These are phyloP conservation scores for Clonostachys chloroleuca DNA, from an alignment of 2,329 filamentous ascomycete genomes.

Conservation along the genomic window DNA sequence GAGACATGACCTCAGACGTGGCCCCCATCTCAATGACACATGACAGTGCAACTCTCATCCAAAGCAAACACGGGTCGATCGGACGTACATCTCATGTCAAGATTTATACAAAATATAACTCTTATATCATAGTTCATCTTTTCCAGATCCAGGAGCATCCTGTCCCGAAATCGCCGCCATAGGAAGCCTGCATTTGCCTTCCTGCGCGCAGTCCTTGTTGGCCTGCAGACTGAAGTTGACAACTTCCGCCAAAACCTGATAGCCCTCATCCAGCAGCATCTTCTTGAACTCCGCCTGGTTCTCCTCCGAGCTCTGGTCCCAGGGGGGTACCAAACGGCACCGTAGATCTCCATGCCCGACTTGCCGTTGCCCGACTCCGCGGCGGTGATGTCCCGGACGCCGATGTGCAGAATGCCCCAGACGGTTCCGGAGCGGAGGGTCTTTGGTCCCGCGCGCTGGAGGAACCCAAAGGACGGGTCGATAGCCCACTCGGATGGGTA, in stretches of 20 bases:
- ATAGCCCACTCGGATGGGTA: slow-evolving; percentile 1
- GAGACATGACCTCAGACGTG: no score
- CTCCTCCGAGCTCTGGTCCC: background rate
- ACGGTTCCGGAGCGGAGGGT: background rate
- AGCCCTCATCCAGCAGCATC: background rate
- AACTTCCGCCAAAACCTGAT: slow-evolving; percentile 1
- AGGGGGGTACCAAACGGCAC: slow-evolving; percentile 1
- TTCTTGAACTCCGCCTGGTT: background rate
- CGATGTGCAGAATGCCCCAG: slow-evolving; percentile 1
- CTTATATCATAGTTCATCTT: no score
- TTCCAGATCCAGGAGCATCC: no score
- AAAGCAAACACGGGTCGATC: no score
- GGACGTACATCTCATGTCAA: no score
- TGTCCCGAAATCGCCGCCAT: no score
- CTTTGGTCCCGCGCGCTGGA: slow-evolving; percentile 1
- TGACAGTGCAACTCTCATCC: no score
- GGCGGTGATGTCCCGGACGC: background rate
- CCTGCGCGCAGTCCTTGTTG: background rate
- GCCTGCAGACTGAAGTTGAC: slow-evolving; percentile 1
- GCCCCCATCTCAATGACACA: no score
- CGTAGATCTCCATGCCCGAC: background rate
- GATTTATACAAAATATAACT: no score
- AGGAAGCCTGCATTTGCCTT: no score
- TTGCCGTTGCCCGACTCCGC: background rate
- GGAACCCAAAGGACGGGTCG: background rate